Conservation (phyloP, 169 alveolate species). For the Cryptosporidium parvum region DNA sequence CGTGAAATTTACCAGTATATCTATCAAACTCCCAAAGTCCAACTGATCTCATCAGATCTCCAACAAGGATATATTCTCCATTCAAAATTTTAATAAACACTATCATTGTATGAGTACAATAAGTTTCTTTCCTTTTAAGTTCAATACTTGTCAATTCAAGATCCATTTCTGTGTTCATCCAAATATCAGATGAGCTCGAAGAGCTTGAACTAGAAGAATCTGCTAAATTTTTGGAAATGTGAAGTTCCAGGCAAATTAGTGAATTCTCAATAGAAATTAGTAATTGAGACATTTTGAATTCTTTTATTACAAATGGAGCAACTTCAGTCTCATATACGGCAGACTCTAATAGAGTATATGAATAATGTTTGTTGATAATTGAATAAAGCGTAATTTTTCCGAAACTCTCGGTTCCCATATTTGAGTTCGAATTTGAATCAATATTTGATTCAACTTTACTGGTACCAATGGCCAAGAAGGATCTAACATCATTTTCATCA, state of each 20-base stretch:
- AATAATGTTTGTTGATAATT: neutral
- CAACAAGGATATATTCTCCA: constrained; percentile 45
- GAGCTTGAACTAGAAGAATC: constrained; percentile 19
- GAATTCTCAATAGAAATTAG: constrained; percentile 60
- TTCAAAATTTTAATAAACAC: constrained; percentile 56
- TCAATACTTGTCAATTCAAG: neutral
- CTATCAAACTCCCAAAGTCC: constrained; percentile 70
- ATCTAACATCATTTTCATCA: constrained; percentile 3
- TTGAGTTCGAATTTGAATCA: neutral
- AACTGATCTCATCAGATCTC: constrained; percentile 75
- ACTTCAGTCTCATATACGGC: constrained; percentile 25
- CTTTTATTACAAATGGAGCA: constrained; percentile 56
- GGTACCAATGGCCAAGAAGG: constrained; percentile 58
- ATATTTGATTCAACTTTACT: constrained; percentile 11
- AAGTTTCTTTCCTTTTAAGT: constrained; percentile 16
- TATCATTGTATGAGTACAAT: constrained; percentile 72
- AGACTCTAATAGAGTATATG: constrained; percentile 12
- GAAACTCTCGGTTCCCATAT: neutral
- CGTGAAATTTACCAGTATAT: constrained; percentile 46
- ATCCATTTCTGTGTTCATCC: neutral
- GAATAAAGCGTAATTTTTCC: constrained; percentile 23
- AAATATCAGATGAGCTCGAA: constrained; percentile 9
- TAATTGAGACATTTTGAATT: constrained; percentile 11
- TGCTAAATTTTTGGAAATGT: neutral
- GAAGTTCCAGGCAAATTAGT: constrained; percentile 23